Conservation (phyloP, 176 grass and related monocot species). For the Elaeis guineensis region DNA sequence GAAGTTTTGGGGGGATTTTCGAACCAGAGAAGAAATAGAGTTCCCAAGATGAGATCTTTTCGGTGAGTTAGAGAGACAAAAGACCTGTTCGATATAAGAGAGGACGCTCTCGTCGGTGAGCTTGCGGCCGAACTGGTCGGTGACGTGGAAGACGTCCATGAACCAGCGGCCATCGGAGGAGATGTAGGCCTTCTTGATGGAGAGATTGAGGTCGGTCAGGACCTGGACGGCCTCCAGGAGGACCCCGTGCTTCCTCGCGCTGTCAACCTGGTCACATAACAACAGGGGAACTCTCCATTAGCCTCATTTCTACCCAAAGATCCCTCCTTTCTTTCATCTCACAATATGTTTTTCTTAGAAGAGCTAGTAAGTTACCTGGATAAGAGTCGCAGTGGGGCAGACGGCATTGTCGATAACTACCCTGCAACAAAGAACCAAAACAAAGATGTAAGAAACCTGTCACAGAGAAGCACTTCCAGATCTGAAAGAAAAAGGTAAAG, state of each 20-base stretch:
- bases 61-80: not conserved
- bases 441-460: too few relatives aligned
- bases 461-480: not conserved
- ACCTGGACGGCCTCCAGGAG: constrained; percentile 90
- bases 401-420: constrained; percentile 88
- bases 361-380: constrained; percentile 25
- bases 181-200: constrained; percentile 87
- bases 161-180: constrained; percentile 95
- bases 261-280: constrained; percentile 41
- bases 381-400: constrained; percentile 67
- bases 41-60: not conserved
- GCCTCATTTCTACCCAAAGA: too few relatives aligned
- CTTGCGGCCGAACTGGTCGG: constrained; percentile 69
- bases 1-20: too few relatives aligned
- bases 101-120: constrained; percentile 86
- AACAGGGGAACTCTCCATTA: too few relatives aligned
- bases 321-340: too few relatives aligned
- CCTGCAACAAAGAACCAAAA: constrained; percentile 12
- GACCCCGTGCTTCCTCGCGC: constrained; percentile 58
- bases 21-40: not conserved
- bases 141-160: constrained; percentile 99
- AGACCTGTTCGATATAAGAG: constrained; percentile 72
- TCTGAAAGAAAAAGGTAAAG: not conserved
- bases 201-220: constrained; percentile 73
- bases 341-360: too few relatives aligned